These are phyloP conservation scores for Sonneratia caseolaris DNA, from an alignment of 345 rosid species.

Conservation along the genomic window DNA sequence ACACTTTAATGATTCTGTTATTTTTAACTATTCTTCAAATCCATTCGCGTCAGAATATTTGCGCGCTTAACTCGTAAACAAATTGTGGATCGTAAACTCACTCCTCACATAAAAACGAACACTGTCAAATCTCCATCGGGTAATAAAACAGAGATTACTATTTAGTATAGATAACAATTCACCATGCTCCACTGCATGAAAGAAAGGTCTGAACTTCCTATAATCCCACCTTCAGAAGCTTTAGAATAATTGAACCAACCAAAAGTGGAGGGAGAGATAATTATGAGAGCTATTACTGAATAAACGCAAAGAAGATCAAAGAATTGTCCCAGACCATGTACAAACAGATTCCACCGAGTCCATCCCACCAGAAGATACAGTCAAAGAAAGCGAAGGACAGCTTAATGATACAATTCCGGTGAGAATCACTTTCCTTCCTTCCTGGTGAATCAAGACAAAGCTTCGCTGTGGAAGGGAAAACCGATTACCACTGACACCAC, in stretches of 20 bases:
- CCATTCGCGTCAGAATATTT: neutral
- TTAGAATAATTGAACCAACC: neutral
- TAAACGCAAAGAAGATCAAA: slow-evolving; percentile 32
- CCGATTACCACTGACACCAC: neutral
- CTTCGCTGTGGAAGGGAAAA: slow-evolving; percentile 13
- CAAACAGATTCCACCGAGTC: slow-evolving; percentile 28
- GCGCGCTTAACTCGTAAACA: neutral
- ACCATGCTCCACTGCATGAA: neutral
- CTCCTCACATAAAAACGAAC: too few species aligned
- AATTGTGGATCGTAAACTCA: too few species aligned
- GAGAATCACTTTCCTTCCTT: slow-evolving; percentile 24
- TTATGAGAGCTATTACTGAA: slow-evolving; percentile 30
- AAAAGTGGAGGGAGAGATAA: slow-evolving; percentile 24
- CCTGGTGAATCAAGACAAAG: slow-evolving; percentile 5
- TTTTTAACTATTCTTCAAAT: neutral
- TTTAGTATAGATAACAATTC: neutral
- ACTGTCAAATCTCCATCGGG: neutral
- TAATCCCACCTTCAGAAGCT: neutral
- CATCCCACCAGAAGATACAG: slow-evolving; percentile 21
- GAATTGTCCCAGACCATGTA: slow-evolving; percentile 48
- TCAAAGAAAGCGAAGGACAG: slow-evolving; percentile 8
- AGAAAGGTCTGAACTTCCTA: too few species aligned
- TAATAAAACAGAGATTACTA: too few species aligned
- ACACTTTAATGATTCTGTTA: neutral
- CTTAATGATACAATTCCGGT: slow-evolving; percentile 19